These are phyloP conservation scores for Pythium vanterpoolii DNA, from an alignment of 352 stramenopile species.

Conservation along the genomic window DNA sequence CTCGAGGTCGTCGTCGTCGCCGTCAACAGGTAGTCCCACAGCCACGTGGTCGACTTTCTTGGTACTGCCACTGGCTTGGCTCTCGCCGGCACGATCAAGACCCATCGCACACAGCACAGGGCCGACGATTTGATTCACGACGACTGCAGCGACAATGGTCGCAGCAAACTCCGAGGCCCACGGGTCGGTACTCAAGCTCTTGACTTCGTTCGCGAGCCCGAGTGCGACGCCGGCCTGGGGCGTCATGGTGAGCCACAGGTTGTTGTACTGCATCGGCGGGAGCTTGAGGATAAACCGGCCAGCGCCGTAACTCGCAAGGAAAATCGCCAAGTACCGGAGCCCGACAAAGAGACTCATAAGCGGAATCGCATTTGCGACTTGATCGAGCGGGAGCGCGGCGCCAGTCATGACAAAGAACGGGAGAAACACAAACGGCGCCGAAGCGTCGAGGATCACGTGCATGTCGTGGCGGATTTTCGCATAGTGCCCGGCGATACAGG, in stretches of 20 bases:
- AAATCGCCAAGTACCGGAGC: conserved; percentile 54
- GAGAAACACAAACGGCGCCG: conserved; percentile 66
- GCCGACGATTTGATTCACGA: conserved; percentile 72
- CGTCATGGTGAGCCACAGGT: conserved; percentile 73
- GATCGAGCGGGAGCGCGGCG: conserved; percentile 55
- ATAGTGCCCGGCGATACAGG: conserved; percentile 62
- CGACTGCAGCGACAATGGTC: conserved; percentile 63
- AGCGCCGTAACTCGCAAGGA: conserved; percentile 55
- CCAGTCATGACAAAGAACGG: conserved; percentile 81
- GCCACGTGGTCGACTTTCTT: conserved; percentile 1
- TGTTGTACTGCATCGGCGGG: conserved; percentile 57
- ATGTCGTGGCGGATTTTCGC: conserved; percentile 65
- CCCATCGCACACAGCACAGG: conserved; percentile 61
- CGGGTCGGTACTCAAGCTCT: conserved; percentile 38
- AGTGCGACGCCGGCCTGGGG: conserved; percentile 64
- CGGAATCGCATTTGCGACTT: conserved; percentile 52
- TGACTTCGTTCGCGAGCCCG: conserved; percentile 57
- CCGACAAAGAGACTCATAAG: conserved; percentile 65
- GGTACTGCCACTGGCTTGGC: background rate
- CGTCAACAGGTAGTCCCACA: background rate
- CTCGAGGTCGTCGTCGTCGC: conserved; percentile 4
- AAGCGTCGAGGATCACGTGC: conserved; percentile 69
- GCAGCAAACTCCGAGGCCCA: conserved; percentile 59
- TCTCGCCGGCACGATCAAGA: conserved; percentile 51
- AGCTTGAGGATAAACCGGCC: conserved; percentile 66